phyloP scores from a whole-genome alignment of 305 asterid species.

The Fraxinus velutina region DNA sequence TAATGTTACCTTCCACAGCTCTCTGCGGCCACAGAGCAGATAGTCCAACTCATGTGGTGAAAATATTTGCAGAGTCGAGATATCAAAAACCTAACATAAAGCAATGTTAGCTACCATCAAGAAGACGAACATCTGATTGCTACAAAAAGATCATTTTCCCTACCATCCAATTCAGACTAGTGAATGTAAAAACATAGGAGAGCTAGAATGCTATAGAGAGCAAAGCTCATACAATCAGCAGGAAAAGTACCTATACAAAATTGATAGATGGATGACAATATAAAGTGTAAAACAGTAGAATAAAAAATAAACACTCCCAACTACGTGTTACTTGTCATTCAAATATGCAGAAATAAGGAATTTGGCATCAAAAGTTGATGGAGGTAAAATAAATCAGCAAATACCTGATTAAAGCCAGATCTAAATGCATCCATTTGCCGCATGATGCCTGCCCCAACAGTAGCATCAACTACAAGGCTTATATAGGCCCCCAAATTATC shows the following conservation, averaged over 20 bases:
- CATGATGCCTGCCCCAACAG: slow-evolving; percentile 70
- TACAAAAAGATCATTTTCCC: neutral
- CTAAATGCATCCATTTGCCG: slow-evolving; percentile 92
- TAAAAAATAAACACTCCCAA: neutral
- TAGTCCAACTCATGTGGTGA: slow-evolving; percentile 90
- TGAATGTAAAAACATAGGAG: neutral
- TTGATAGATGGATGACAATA: neutral
- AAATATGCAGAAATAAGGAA: neutral
- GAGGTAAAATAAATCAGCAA: slow-evolving; percentile 5
- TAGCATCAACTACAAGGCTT: slow-evolving; percentile 77
- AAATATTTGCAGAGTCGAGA: slow-evolving; percentile 84
- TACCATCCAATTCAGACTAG: neutral
- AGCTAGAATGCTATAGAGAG: neutral
- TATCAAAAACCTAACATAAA: slow-evolving; percentile 71
- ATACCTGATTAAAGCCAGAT: slow-evolving; percentile 96
- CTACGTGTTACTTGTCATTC: neutral
- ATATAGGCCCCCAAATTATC: slow-evolving; percentile 78
- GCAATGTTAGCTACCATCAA: neutral
- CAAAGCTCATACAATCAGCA: neutral
- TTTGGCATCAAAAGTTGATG: slow-evolving; percentile 5
- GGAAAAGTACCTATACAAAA: neutral
- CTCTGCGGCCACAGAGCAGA: slow-evolving; percentile 95
- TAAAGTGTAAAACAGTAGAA: neutral
- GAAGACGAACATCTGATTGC: neutral
- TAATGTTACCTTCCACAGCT: slow-evolving; percentile 83